Percentiles rank a stretch among this genome's conserved stretches.
Evolutionary conservation across 768 basidiomycete species (phyloP).

Genomic region (Clitopilus hobsonii): DNA sequence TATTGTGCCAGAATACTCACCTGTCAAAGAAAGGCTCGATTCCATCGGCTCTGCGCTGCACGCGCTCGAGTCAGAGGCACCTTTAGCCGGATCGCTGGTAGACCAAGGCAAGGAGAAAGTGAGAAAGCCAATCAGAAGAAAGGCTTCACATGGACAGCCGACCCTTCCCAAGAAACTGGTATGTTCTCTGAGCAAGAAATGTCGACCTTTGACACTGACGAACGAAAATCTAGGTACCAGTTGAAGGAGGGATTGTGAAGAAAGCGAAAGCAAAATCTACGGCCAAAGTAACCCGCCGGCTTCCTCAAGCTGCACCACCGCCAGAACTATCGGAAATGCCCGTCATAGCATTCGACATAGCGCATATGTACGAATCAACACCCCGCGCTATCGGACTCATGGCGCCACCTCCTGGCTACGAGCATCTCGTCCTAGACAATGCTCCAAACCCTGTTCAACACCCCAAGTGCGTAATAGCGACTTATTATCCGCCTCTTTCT

Average conservation of each 20-base stretch:
- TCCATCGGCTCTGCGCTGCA: not conserved
- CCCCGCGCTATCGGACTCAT: not conserved
- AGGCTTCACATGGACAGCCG: no score
- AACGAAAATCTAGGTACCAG: slow-evolving; percentile 15
- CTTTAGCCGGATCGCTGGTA: not conserved
- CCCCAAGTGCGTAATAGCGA: not conserved
- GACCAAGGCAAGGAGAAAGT: not conserved
- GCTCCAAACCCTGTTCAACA: no score
- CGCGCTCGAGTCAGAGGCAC: not conserved
- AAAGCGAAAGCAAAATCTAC: slow-evolving; percentile 13
- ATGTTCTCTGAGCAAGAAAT: no score
- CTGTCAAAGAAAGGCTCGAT: not conserved
- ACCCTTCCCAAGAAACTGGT: no score
- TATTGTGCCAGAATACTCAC: not conserved
- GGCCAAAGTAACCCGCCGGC: no score
- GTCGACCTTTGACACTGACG: no score
- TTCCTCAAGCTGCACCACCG: no score
- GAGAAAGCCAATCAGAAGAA: not conserved
- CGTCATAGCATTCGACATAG: not conserved
- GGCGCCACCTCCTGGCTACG: no score
- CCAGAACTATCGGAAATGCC: not conserved
- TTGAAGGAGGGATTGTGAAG: slow-evolving; percentile 24
- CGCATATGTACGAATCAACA: not conserved
- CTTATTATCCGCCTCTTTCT: no score
- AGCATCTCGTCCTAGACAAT: no score